phyloP scores from a whole-genome alignment of 2,329 filamentous ascomycete species.

The Achaetomium macrosporum region DNA sequence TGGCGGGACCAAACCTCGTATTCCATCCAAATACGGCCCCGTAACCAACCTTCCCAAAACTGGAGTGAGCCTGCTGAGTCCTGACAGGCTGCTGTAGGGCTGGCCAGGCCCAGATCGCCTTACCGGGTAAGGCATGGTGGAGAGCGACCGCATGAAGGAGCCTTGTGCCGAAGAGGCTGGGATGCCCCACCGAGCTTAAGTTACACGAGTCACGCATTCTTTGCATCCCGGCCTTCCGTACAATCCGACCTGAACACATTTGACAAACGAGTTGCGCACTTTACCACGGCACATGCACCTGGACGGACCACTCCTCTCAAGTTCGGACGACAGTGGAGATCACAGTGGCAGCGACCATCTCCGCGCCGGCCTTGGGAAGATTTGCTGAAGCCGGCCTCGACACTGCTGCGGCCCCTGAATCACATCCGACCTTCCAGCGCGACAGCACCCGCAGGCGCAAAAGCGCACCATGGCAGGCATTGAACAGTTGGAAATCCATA shows the following conservation, averaged over 20 bases:
- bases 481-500: constrained; percentile 95
- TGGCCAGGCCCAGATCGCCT: background rate
- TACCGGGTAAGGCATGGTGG: background rate
- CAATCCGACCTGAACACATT: constrained; percentile 1
- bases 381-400: constrained; percentile 2
- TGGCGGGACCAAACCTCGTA: no score
- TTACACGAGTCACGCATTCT: background rate
- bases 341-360: background rate
- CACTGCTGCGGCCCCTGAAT: background rate
- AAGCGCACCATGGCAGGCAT: constrained; percentile 70
- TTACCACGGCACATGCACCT: background rate
- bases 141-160: background rate
- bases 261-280: background rate
- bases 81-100: constrained; percentile 2
- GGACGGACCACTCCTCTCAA: background rate
- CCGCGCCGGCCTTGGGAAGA: constrained; percentile 1
- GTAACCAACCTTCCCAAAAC: no score
- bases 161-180: constrained; percentile 5
- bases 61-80: no score
- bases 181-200: background rate
- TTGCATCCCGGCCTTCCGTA: background rate
- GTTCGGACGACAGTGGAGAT: no score
- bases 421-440: background rate
- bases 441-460: constrained; percentile 1
- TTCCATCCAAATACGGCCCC: no score